Evolutionary conservation across 2,329 filamentous ascomycete species (phyloP).

Genomic region (Catunica adiposa): DNA sequence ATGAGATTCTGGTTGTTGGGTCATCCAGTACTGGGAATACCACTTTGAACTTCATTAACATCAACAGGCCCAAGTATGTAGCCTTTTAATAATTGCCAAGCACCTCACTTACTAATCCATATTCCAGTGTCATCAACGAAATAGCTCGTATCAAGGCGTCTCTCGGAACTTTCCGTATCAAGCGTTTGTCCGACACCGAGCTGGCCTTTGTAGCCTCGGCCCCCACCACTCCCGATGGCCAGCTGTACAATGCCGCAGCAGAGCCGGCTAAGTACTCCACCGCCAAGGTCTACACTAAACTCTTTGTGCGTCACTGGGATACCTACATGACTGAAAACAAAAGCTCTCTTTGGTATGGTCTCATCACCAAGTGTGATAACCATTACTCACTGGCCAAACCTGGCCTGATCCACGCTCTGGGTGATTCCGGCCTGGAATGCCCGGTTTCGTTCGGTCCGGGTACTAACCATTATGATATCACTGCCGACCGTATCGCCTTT

Average conservation of each 20-base stretch:
- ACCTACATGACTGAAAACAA: slow-evolving; percentile 52
- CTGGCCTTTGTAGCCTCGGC: slow-evolving; percentile 44
- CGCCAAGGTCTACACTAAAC: slow-evolving; percentile 54
- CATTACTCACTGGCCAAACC: slow-evolving; percentile 27
- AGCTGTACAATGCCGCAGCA: slow-evolving; percentile 48
- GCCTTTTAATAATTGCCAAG: background rate
- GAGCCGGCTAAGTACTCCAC: slow-evolving; percentile 43
- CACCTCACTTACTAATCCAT: background rate
- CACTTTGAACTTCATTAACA: slow-evolving; percentile 26
- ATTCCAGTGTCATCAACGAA: slow-evolving; percentile 6
- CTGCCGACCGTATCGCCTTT: slow-evolving; percentile 49
- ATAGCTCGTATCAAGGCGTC: slow-evolving; percentile 22
- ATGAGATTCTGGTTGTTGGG: slow-evolving; percentile 41
- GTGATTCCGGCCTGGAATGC: slow-evolving; percentile 40
- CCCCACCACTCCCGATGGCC: slow-evolving; percentile 49
- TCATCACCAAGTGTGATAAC: slow-evolving; percentile 29
- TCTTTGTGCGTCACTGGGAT: slow-evolving; percentile 77
- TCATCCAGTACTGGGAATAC: slow-evolving; percentile 31
- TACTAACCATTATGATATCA: slow-evolving; percentile 63
- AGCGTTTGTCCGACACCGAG: slow-evolving; percentile 31
- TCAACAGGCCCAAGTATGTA: slow-evolving; percentile 12
- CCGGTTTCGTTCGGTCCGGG: slow-evolving; percentile 69
- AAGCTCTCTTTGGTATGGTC: slow-evolving; percentile 58
- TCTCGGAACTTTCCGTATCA: slow-evolving; percentile 43
- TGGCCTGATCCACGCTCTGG: slow-evolving; percentile 46